These are phyloP conservation scores for Casuarina glauca DNA, from an alignment of 306 rosid genomes.

Conservation along the genomic window DNA sequence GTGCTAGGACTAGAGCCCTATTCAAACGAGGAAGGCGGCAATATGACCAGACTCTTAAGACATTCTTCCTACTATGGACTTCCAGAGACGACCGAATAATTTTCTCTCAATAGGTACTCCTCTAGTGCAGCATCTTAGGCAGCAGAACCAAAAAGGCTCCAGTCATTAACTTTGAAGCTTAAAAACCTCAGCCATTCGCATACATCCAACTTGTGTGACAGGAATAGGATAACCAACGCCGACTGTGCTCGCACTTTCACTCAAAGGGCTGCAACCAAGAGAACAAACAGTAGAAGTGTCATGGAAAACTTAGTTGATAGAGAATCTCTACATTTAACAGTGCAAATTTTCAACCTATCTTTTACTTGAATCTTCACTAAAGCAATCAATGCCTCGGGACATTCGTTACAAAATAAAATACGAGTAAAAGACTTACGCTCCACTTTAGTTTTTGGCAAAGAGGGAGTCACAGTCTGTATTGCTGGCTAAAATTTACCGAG, in stretches of 20 bases:
- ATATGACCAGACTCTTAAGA: not conserved
- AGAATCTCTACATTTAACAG: not conserved
- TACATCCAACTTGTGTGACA: conserved; percentile 63
- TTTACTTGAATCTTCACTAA: not conserved
- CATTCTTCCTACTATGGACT: not conserved
- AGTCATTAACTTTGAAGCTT: conserved; percentile 73
- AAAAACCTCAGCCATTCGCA: conserved; percentile 72
- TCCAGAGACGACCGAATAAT: not conserved
- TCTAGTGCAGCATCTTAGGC: conserved; percentile 15
- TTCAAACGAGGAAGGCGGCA: not conserved
- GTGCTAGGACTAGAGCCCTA: not conserved
- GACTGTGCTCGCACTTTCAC: conserved; percentile 74
- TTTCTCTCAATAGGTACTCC: conserved; percentile 11
- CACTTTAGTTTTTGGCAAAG: too few species aligned
- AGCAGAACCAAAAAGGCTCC: conserved; percentile 59
- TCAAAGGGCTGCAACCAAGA: conserved; percentile 64
- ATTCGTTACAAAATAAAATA: not conserved
- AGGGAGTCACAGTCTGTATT: not conserved
- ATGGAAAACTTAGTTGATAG: conserved; percentile 5
- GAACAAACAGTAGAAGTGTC: conserved; percentile 19
- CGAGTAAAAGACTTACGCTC: not conserved
- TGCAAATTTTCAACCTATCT: not conserved
- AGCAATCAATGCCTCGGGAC: not conserved
- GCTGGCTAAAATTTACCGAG: not conserved
- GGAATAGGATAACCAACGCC: conserved; percentile 73